These are phyloP conservation scores for Starmerella vitae DNA, from an alignment of 805 yeast species.

Conservation along the genomic window DNA sequence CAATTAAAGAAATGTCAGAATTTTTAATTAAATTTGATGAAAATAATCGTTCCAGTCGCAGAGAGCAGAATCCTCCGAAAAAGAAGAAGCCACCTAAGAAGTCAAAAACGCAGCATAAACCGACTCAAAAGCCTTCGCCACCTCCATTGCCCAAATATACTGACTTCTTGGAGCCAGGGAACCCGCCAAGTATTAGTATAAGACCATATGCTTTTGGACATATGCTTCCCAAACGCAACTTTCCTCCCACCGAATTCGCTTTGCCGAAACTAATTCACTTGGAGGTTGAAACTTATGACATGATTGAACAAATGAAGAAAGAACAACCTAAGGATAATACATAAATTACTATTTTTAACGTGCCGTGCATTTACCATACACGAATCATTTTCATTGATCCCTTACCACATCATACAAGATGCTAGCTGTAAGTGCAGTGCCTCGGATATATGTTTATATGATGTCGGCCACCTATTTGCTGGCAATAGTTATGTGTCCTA, in stretches of 20 bases:
- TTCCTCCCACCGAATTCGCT: conserved; percentile 16
- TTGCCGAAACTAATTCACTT: conserved; percentile 7
- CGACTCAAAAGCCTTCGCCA: conserved; percentile 1
- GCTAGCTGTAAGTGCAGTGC: background rate
- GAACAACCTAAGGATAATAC: background rate
- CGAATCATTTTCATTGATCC: too few species aligned
- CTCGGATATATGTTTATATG: background rate
- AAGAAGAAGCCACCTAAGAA: background rate
- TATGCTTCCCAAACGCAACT: conserved; percentile 14
- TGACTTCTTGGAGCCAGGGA: background rate
- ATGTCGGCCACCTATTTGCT: background rate
- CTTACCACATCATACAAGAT: background rate
- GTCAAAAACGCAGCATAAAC: conserved; percentile 2
- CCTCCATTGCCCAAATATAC: conserved; percentile 1
- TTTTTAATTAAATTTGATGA: conserved; percentile 23
- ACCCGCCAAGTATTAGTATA: conserved; percentile 5
- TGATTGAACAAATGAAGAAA: conserved; percentile 3
- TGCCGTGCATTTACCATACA: too few species aligned
- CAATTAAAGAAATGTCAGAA: conserved; percentile 35
- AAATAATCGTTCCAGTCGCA: conserved; percentile 5
- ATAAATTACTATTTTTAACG: too few species aligned
- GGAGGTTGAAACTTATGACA: conserved; percentile 13
- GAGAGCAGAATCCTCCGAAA: conserved; percentile 8
- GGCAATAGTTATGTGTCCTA: conserved; percentile 2
- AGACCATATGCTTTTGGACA: conserved; percentile 17